Conservation (phyloP, 1,284 basidiomycete genomes). For the Leccinum insolens region DNA sequence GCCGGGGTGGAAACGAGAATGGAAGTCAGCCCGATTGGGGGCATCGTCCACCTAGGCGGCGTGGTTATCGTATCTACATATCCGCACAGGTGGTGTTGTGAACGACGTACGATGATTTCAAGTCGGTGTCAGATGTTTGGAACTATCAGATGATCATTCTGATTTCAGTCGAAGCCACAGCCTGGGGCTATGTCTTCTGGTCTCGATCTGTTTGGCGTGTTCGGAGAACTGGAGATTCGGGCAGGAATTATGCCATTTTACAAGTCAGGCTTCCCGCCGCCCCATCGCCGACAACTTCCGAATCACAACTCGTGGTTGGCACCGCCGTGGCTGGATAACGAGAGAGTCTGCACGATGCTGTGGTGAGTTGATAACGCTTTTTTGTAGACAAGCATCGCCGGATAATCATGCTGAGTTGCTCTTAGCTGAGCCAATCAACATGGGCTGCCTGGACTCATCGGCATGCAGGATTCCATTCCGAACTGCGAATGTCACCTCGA, state of each 20-base stretch:
- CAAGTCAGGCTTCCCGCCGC: neutral
- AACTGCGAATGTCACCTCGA: neutral
- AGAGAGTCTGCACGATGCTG: neutral
- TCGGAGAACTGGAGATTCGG: neutral
- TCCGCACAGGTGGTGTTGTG: neutral
- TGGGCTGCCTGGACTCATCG: neutral
- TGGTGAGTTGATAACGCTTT: neutral
- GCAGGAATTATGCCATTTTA: neutral
- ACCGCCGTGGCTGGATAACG: neutral
- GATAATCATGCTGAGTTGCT: neutral
- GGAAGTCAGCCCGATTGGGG: constrained; percentile 66
- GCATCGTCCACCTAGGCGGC: constrained; percentile 43
- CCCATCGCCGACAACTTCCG: neutral
- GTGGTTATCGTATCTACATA: neutral
- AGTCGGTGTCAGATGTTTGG: neutral
- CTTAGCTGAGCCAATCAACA: neutral
- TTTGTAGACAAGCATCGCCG: neutral
- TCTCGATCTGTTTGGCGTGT: neutral
- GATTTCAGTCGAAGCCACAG: neutral
- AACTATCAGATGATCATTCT: neutral
- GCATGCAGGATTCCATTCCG: neutral
- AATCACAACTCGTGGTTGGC: neutral
- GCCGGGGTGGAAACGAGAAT: constrained; percentile 61
- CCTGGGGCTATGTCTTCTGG: neutral
- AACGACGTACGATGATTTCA: neutral